phyloP scores from a whole-genome alignment of 257 asterid genomes.

The Nicotiana tomentosiformis region DNA sequence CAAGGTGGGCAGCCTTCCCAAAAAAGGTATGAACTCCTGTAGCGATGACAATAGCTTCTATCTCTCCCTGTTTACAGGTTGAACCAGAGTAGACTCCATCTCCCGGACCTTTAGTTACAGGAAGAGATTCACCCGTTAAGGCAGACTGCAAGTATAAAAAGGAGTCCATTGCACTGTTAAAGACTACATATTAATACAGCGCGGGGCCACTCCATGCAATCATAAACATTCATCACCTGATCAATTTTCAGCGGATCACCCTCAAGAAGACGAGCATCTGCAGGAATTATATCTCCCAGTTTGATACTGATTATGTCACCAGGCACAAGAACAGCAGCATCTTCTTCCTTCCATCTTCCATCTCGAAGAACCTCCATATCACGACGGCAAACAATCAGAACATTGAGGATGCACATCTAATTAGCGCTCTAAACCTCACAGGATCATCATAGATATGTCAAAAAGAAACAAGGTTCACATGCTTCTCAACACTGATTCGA shows the following conservation, averaged over 20 bases:
- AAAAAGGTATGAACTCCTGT: slow-evolving; percentile 98
- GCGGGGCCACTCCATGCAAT: not conserved
- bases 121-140: slow-evolving; percentile 94
- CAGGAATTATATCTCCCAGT: slow-evolving; percentile 92
- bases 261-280: slow-evolving; percentile 90
- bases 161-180: not conserved
- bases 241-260: slow-evolving; percentile 97
- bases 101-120: slow-evolving; percentile 92
- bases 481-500: no score
- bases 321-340: slow-evolving; percentile 81
- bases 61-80: slow-evolving; percentile 94
- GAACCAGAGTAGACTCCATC: slow-evolving; percentile 97
- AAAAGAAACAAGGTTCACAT: no score
- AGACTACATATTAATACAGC: not conserved
- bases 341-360: slow-evolving; percentile 93
- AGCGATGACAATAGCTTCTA: slow-evolving; percentile 88
- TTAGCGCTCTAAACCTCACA: not conserved
- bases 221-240: slow-evolving; percentile 44
- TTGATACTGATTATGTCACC: slow-evolving; percentile 86
- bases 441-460: not conserved
- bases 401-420: not conserved
- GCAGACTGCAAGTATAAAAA: slow-evolving; percentile 65
- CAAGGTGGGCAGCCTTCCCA: slow-evolving; percentile 98
- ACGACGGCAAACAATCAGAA: not conserved
- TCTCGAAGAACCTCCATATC: slow-evolving; percentile 72